Base-by-base conservation (phyloP, 78 protist species). In the Protostelium mycophagum region DNA sequence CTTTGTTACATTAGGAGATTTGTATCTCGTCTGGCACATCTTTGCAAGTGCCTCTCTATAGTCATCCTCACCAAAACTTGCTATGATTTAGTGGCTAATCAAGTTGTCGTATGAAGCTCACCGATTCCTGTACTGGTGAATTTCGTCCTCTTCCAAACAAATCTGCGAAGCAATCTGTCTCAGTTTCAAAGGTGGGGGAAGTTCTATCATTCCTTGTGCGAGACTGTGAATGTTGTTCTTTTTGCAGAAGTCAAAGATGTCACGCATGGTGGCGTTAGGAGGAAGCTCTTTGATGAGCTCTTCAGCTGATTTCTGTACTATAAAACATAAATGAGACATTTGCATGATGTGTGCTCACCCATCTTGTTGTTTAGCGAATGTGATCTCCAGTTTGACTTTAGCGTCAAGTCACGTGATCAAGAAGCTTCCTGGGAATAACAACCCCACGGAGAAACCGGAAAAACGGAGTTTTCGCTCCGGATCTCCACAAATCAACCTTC, bases 201-300 rank as follows among this genome's bases (percentile, higher is more conserved):
- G 92, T 83, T 90, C 92, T 51, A 90, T 90, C 92, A 90, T 90
- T 37, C 92, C 92, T 36, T 85, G 92, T 0, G 88, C 88, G 0
- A 90, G 73, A 28, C 88, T 39, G 28, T n/a, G 73, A 38, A 90
- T 86, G 37, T 38, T 36, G 88, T 35, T 36, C 84, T 9, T 38
- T 35, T 85, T 38, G 88, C 91, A 90, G 85, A 38, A 85, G 36
- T 90, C 91, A 38, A 85, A 85, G 87, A 90, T 83, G 91, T 90
- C 91, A 1, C 91, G 85, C 91, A 90, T 90, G 31, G 91, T 86
- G 10, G 28, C 29, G 29, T 34, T 28, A 5, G 36, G 83, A 0
- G 88, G 88, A 1, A 86, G 38, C 51, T 28, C 38, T 31, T 86
- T 35, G 73, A 31, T 63, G 31, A 10, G 38, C 0, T 85, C 87